Conservation (phyloP, 805 yeast genomes). For the Yarrowia bubula region DNA sequence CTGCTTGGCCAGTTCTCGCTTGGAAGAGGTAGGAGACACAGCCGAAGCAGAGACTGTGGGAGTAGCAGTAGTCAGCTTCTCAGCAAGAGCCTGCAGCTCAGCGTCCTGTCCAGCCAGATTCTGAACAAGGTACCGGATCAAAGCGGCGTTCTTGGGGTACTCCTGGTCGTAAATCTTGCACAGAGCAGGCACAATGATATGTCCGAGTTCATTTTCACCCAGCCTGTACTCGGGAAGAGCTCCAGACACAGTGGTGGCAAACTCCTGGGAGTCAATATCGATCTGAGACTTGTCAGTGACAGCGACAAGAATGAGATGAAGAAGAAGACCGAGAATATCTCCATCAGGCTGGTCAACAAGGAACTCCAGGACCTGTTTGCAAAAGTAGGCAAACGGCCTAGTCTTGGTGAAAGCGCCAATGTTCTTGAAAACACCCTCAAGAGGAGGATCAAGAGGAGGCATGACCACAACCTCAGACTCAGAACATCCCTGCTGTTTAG, state of each 20-base stretch:
- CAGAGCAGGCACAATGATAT: not conserved
- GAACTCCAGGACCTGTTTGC: constrained; percentile 1
- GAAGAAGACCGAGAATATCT: not conserved
- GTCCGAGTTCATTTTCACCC: not conserved
- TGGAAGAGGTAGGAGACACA: constrained; percentile 34
- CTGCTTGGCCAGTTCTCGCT: constrained; percentile 65
- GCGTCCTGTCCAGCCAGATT: not conserved
- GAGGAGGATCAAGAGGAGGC: constrained; percentile 49
- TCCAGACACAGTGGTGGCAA: constrained; percentile 3
- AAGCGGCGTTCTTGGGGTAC: not conserved
- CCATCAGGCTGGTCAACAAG: constrained; percentile 11
- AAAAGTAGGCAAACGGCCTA: constrained; percentile 29
- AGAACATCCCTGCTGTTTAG: constrained; percentile 43
- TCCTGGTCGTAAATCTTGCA: not conserved
- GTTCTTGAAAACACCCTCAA: constrained; percentile 60
- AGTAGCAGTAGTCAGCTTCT: not conserved
- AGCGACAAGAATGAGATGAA: constrained; percentile 20
- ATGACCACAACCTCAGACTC: constrained; percentile 53
- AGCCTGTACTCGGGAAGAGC: constrained; percentile 17
- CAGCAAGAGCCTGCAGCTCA: not conserved
- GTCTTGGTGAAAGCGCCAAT: constrained; percentile 24
- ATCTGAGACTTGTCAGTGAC: not conserved
- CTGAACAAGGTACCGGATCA: constrained; percentile 2
- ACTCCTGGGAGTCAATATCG: constrained; percentile 9
- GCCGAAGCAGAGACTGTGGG: not conserved